A percentile compares a stretch with the other conserved stretches of the same genome.
phyloP scores from a whole-genome alignment of 306 rosid genomes.

The Abrus precatorius region DNA sequence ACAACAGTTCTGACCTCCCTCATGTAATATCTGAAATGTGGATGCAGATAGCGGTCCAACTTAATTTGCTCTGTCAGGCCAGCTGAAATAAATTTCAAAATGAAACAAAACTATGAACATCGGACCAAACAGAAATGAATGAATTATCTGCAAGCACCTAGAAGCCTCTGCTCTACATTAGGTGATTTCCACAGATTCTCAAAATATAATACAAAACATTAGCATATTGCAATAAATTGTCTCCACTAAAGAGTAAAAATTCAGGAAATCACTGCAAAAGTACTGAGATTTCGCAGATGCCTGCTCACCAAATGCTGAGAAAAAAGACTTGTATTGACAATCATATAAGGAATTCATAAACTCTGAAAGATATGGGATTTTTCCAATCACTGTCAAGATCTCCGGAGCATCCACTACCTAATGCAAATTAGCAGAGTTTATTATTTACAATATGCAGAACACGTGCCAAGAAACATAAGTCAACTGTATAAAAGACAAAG shows the following conservation, averaged over 20 bases:
- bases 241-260: conserved; percentile 14
- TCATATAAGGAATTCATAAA: conserved; percentile 87
- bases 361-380: conserved; percentile 82
- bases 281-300: background rate
- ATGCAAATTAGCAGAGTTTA: conserved; percentile 34
- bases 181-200: conserved; percentile 21
- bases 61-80: conserved; percentile 91
- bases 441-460: background rate
- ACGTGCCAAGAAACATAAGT: background rate
- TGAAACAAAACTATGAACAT: conserved; percentile 31
- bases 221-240: background rate
- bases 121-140: conserved; percentile 25
- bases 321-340: conserved; percentile 90
- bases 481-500: background rate
- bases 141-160: conserved; percentile 3
- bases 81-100: conserved; percentile 62
- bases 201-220: conserved; percentile 6
- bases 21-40: conserved; percentile 96
- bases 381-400: conserved; percentile 93
- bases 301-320: conserved; percentile 89
- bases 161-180: background rate
- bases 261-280: background rate
- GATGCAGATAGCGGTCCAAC: conserved; percentile 90
- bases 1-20: conserved; percentile 92
- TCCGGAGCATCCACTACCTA: conserved; percentile 99